A percentile compares a stretch with the other conserved stretches of the same genome.
phyloP scores from a whole-genome alignment of 208 protist species.

The Trypanosoma cruzi region DNA sequence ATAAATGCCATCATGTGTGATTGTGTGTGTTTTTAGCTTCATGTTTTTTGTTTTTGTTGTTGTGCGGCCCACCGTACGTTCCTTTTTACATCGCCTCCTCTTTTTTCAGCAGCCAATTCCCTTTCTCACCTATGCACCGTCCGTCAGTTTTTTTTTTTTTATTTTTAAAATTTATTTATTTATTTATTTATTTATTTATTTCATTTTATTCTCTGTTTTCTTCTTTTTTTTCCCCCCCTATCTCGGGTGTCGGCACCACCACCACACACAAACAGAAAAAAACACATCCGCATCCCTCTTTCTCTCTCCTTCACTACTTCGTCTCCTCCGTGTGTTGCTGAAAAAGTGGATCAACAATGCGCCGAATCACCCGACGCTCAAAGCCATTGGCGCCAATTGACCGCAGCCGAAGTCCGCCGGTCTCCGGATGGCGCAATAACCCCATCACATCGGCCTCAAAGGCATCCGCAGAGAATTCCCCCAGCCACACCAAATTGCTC shows the following conservation, averaged over 20 bases:
- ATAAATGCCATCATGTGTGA: too few species aligned
- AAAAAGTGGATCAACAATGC: slow-evolving; percentile 3
- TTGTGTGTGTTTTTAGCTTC: too few species aligned
- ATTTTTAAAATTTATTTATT: neutral
- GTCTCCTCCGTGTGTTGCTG: neutral
- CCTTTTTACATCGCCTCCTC: neutral
- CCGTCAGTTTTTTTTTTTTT: too few species aligned
- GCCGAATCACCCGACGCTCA: slow-evolving; percentile 5
- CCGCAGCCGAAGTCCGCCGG: neutral
- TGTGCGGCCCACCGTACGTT: neutral
- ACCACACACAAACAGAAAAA: slow-evolving; percentile 3
- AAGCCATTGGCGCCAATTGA: neutral
- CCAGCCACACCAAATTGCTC: slow-evolving; percentile 39
- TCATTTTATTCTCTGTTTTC: neutral
- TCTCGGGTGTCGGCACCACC: too few species aligned
- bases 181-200: neutral
- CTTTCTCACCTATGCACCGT: neutral
- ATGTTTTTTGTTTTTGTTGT: too few species aligned
- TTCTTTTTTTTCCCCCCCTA: neutral
- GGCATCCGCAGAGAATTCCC: slow-evolving; percentile 24
- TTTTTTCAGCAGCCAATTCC: neutral
- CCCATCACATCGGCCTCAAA: slow-evolving; percentile 41
- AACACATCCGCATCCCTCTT: neutral
- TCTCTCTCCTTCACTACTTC: neutral
- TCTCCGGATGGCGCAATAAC: slow-evolving; percentile 17